Conservation (phyloP, 768 basidiomycete species). For the Tephrocybe sp. region DNA sequence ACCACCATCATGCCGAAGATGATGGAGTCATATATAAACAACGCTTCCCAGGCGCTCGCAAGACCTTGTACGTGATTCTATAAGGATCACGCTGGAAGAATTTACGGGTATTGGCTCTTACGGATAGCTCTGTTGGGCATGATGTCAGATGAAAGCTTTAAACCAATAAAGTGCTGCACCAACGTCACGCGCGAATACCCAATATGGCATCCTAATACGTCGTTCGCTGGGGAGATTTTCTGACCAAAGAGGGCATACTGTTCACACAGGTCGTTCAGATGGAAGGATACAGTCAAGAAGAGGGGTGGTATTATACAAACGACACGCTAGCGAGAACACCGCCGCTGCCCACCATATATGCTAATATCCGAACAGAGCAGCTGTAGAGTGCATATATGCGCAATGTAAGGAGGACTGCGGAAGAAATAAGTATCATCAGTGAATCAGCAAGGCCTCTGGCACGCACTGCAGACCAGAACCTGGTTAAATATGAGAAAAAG, state of each 20-base stretch:
- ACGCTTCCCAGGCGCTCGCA: conserved; percentile 46
- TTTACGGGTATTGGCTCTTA: neutral
- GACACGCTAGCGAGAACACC: conserved; percentile 26
- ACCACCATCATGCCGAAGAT: conserved; percentile 45
- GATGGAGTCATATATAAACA: conserved; percentile 45
- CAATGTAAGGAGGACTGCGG: conserved; percentile 38
- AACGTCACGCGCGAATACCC: conserved; percentile 29
- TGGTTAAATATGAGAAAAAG: conserved; percentile 40
- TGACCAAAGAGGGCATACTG: conserved; percentile 46
- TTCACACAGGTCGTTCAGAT: neutral
- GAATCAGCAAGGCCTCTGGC: neutral
- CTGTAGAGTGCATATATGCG: conserved; percentile 51
- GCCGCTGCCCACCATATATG: conserved; percentile 30
- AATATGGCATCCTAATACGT: conserved; percentile 31
- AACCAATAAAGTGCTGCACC: conserved; percentile 4
- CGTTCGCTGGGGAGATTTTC: conserved; percentile 21
- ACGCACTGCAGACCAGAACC: conserved; percentile 44
- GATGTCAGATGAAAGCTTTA: neutral
- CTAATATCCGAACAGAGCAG: conserved; percentile 34
- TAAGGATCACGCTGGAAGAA: neutral
- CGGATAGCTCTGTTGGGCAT: conserved; percentile 15
- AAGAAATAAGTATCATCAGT: neutral
- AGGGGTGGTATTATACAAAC: conserved; percentile 30
- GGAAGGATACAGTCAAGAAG: neutral
- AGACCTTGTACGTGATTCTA: conserved; percentile 19